A percentile compares a stretch with the other conserved stretches of the same genome.
Evolutionary conservation across 2,329 filamentous ascomycete species (phyloP).

Genomic region (Fusarium robinianum): DNA sequence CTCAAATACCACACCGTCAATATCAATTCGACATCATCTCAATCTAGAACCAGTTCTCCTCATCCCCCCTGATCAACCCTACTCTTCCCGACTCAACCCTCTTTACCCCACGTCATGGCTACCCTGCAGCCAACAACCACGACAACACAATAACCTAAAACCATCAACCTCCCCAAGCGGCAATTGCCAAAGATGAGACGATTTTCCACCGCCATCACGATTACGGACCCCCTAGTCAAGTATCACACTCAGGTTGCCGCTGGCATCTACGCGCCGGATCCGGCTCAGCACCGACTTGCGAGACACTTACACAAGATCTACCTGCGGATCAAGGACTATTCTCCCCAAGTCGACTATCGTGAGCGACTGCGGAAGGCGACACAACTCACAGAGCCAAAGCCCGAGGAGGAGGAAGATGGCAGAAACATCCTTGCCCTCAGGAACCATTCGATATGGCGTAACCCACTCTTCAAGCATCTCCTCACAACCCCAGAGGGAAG

Average conservation of each 20-base stretch:
- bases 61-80: too few relatives aligned
- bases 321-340: slow-evolving; percentile 75
- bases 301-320: slow-evolving; percentile 80
- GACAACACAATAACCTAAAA: slow-evolving; percentile 3
- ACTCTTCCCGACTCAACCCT: too few relatives aligned
- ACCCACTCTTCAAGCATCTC: slow-evolving; percentile 62
- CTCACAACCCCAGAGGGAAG: slow-evolving; percentile 60
- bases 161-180: slow-evolving; percentile 12
- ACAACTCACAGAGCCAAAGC: slow-evolving; percentile 45
- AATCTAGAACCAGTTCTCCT: too few relatives aligned
- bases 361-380: slow-evolving; percentile 66
- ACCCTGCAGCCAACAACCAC: slow-evolving; percentile 4
- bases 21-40: too few relatives aligned
- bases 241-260: slow-evolving; percentile 73
- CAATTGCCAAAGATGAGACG: slow-evolving; percentile 37
- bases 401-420: slow-evolving; percentile 38
- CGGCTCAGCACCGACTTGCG: slow-evolving; percentile 72
- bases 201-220: slow-evolving; percentile 57
- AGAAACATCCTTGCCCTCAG: slow-evolving; percentile 51
- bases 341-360: slow-evolving; percentile 71
- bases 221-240: slow-evolving; percentile 75
- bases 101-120: slow-evolving; percentile 10
- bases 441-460: slow-evolving; percentile 61
- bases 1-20: too few relatives aligned
- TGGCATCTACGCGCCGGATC: slow-evolving; percentile 69